A percentile compares a stretch with the other conserved stretches of the same genome.
phyloP scores from a whole-genome alignment of 768 basidiomycete species.

The Amanita muscaria region DNA sequence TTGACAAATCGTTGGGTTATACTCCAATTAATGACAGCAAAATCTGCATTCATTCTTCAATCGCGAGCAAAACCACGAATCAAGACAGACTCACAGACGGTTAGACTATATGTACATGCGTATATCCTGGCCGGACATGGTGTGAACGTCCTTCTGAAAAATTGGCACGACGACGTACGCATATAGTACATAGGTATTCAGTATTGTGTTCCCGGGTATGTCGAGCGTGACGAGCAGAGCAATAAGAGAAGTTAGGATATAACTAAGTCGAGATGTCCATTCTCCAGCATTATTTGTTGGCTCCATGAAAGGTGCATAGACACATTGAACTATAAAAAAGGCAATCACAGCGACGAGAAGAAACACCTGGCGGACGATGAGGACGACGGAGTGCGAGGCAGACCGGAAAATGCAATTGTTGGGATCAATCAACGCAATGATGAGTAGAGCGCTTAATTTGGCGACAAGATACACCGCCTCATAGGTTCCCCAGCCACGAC shows the following conservation, averaged over 20 bases:
- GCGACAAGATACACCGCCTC: constrained; percentile 58
- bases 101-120: constrained; percentile 56
- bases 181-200: constrained; percentile 60
- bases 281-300: constrained; percentile 70
- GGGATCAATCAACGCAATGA: constrained; percentile 57
- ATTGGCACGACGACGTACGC: constrained; percentile 34
- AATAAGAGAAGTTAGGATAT: constrained; percentile 53
- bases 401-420: constrained; percentile 68
- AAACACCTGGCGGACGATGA: constrained; percentile 51
- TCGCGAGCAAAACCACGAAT: neutral
- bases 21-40: constrained; percentile 46
- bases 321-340: constrained; percentile 57
- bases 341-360: constrained; percentile 46
- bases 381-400: constrained; percentile 38
- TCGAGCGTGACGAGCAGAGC: constrained; percentile 56
- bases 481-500: constrained; percentile 61
- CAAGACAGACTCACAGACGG: constrained; percentile 38
- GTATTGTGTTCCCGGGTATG: constrained; percentile 42
- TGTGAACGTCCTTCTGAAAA: constrained; percentile 5
- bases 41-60: constrained; percentile 37
- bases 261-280: constrained; percentile 65
- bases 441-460: constrained; percentile 58
- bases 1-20: constrained; percentile 51
- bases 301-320: constrained; percentile 55
- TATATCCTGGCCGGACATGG: constrained; percentile 27